Base-by-base conservation (phyloP, 306 rosid genomes). In the Vigna radiata region DNA sequence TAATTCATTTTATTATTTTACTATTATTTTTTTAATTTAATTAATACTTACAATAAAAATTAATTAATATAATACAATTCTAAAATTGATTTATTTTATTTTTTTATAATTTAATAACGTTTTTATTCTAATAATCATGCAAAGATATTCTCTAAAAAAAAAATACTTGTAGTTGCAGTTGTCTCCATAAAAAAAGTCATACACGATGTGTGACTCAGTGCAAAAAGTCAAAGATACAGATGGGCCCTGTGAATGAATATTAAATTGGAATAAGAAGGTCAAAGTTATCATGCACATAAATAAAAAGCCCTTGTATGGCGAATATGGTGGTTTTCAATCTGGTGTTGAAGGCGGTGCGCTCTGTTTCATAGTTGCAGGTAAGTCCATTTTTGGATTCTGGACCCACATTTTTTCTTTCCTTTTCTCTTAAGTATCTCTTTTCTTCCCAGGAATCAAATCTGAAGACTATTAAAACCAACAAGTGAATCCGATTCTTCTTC, bases 401-500 rank as follows among this genome's bases (percentile, higher is more conserved):
- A 44, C 49, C 49, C 5, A 0, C 9, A 11, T 44, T 12, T 44
- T 44, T 8, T 8, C 0, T 8, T 8, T 4, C 14, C 25, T 2
- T 63, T n/a, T 37, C n/a, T 25, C n/a, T n/a, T 58, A 33, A 5
- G 33, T 11, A 33, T 66, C 16, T 18, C 12, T 11, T 59, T 29
- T 44, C 3, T 43, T 19, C 3, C 12, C 23, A 5, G 18, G 37
- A 43, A 66, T 36, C 19, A 44, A 43, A 66, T 19, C 37, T 12
- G 1, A 7, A 5, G 17, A 29, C 11, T n/a, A 41, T 44, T 14
- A 17, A 7, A 4, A 47, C 2, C 18, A n/a, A 29, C n/a, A 8
- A 16, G 10, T 10, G 61, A 49, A 70, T 70, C 75, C 3, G 43
- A 70, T 70, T 70, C 75, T 8, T 70, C 61, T 49, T 70, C 11